Conservation (phyloP, 1,139 yeast species). For the Taphrina pruni region DNA sequence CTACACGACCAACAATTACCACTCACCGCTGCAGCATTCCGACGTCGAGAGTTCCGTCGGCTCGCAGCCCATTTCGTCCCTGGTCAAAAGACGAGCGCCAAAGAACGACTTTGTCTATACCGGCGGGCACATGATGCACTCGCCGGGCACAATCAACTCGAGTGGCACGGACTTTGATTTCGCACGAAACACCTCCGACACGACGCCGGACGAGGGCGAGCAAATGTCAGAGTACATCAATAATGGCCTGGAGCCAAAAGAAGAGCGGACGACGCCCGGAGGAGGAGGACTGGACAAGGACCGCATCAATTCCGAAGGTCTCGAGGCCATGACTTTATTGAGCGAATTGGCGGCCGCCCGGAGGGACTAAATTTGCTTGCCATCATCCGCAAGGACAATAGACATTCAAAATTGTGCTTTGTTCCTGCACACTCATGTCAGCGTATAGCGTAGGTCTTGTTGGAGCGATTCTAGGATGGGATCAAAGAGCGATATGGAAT, state of each 20-base stretch:
- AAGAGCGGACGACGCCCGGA: neutral
- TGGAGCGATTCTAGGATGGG: neutral
- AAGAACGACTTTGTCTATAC: slow-evolving; percentile 32
- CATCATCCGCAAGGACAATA: no score
- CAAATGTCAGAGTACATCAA: slow-evolving; percentile 34
- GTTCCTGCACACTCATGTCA: no score
- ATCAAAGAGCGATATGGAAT: no score
- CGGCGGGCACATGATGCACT: slow-evolving; percentile 28
- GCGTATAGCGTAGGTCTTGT: slow-evolving; percentile 11
- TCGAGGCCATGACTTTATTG: slow-evolving; percentile 17
- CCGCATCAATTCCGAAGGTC: slow-evolving; percentile 3
- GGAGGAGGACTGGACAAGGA: neutral
- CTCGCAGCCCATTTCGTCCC: slow-evolving; percentile 26
- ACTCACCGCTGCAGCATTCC: slow-evolving; percentile 1
- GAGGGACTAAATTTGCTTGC: neutral
- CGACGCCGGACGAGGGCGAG: slow-evolving; percentile 25
- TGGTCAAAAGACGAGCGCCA: slow-evolving; percentile 25
- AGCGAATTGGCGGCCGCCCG: slow-evolving; percentile 27
- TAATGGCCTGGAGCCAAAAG: slow-evolving; percentile 31
- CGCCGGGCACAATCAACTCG: slow-evolving; percentile 17
- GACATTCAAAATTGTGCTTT: no score
- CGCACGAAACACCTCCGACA: slow-evolving; percentile 1
- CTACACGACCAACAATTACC: neutral
- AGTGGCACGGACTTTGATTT: slow-evolving; percentile 15
- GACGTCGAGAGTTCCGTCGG: slow-evolving; percentile 31